Percentiles rank a stretch among this genome's conserved stretches.
Evolutionary conservation across 73 alveolate genomes (phyloP).

Genomic region (Loxodes magnus): DNA sequence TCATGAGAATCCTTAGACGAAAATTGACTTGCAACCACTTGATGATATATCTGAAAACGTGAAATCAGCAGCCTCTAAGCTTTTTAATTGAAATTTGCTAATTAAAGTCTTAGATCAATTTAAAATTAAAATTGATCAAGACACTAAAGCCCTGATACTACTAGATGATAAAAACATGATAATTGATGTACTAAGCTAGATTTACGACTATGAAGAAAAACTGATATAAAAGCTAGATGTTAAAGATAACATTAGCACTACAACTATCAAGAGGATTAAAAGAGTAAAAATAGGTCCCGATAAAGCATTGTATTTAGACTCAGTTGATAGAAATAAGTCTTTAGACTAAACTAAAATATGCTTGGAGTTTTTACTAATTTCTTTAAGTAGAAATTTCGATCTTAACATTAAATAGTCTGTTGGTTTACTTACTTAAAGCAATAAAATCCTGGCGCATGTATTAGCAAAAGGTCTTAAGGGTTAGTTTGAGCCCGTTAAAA

Average conservation of each 20-base stretch:
- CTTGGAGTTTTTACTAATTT: conserved; percentile 67
- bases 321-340: background rate
- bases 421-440: conserved; percentile 73
- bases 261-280: background rate
- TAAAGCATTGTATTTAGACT: conserved; percentile 16
- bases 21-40: too few relatives aligned
- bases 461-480: conserved; percentile 83
- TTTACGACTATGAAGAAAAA: conserved; percentile 11
- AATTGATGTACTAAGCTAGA: conserved; percentile 20
- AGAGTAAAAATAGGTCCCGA: conserved; percentile 15
- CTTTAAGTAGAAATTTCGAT: conserved; percentile 57
- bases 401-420: conserved; percentile 82
- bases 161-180: conserved; percentile 39
- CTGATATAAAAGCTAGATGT: background rate
- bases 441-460: conserved; percentile 72
- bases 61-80: conserved; percentile 35
- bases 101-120: conserved; percentile 39
- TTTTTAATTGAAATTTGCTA: conserved; percentile 65
- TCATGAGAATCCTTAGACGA: too few relatives aligned
- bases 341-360: conserved; percentile 13
- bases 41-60: too few relatives aligned
- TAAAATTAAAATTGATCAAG: conserved; percentile 46
- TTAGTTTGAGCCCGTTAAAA: conserved; percentile 41
- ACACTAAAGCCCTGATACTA: conserved; percentile 29
- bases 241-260: background rate